Base-by-base conservation (phyloP, 768 basidiomycete genomes). In the Chalciporus piperatus region DNA sequence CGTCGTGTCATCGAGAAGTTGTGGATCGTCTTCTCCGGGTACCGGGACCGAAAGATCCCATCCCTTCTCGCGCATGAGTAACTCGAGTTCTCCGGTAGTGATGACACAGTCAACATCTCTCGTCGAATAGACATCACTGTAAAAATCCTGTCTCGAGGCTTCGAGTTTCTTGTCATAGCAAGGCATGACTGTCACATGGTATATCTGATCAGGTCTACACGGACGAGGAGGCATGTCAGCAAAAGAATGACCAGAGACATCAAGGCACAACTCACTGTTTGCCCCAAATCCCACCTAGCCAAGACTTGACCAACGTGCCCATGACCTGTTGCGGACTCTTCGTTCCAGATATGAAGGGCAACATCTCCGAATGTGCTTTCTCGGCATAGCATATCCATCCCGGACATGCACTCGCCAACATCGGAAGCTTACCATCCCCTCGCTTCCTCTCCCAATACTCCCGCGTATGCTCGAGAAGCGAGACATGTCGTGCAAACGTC, bases 131-230 rank as follows among this genome's bases (percentile, higher is more conserved):
- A 80, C 59, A 8, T 87, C 85, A 55, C 85, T 84, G 65, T 92
- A 92, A 65, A 98, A 99, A 64, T 99, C 95, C 42, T 85, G 81
- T 23, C 97, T 81, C 9, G 95, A 98, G 0, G 97, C 97, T 71
- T 99, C 97, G 14, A 99, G 83, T 66, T 99, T 99, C 73, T 98
- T 98, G 78, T 99, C 97, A 70, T 98, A 98, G 70, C 97, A 99
- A 0, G 97, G 96, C 95, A 98, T 98, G 45, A 98, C 94, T 0
- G 92, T 81, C 47, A 98, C 93, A 63, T 99, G 97, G 65, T 98
- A 99, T 41, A 99, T 81, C 59, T 91, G 77, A 61, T 90, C 76
- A 1, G 93, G 92, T 35, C 91, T 95, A 66, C 22, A 17, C 13
- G 14, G 13, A 9, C 30, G 16, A 22, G 3, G 4, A 32, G 2